phyloP scores from a whole-genome alignment of 306 rosid genomes.

The Amphicarpaea edgeworthii region DNA sequence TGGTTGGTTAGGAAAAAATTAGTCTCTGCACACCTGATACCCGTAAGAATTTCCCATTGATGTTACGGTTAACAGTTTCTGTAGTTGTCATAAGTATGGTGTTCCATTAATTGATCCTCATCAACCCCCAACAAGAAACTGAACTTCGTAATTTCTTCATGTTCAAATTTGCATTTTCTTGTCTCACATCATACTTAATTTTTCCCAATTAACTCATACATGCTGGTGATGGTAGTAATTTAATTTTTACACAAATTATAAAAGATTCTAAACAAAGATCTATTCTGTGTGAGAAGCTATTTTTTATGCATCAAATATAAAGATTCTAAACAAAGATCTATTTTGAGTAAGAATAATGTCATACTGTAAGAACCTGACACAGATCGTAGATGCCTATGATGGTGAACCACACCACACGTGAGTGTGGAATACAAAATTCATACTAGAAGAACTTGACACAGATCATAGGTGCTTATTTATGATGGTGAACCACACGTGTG shows the following conservation, averaged over 20 bases:
- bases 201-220: background rate
- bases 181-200: conserved; percentile 7
- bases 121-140: conserved; percentile 5
- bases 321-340: background rate
- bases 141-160: background rate
- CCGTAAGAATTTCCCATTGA: background rate
- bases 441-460: background rate
- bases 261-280: background rate
- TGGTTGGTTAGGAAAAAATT: conserved; percentile 2
- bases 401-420: background rate
- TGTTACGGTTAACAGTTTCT: background rate
- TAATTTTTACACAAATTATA: background rate
- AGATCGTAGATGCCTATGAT: background rate
- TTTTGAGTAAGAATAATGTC: background rate
- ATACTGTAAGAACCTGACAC: background rate
- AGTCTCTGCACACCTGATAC: background rate
- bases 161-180: background rate
- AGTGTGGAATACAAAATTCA: background rate
- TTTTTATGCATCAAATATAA: background rate
- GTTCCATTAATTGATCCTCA: conserved; percentile 1
- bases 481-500: background rate
- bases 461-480: background rate
- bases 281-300: background rate
- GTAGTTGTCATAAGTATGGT: background rate
- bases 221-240: background rate